These are phyloP conservation scores for Seiridium unicorne DNA, from an alignment of 2,329 filamentous ascomycete genomes.

Conservation along the genomic window DNA sequence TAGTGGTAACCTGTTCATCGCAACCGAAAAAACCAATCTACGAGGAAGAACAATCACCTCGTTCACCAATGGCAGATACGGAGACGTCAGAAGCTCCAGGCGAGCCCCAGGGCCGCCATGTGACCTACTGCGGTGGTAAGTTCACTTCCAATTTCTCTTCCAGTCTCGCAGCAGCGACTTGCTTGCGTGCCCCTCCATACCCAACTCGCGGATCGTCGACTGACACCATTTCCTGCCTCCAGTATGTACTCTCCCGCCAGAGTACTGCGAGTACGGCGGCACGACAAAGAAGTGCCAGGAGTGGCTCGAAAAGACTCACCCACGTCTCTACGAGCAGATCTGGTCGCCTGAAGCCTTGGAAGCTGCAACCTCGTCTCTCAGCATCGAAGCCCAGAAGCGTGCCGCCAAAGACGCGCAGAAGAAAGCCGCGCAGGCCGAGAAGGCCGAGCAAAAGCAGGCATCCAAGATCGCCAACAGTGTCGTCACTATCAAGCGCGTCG, in stretches of 20 bases:
- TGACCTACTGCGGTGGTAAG: conserved; percentile 60
- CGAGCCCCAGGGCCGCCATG: conserved; percentile 50
- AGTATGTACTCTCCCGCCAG: conserved; percentile 62
- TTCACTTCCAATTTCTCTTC: conserved; percentile 11
- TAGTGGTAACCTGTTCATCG: neutral
- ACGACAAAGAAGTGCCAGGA: conserved; percentile 96
- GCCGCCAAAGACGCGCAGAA: conserved; percentile 95
- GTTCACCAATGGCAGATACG: conserved; percentile 50
- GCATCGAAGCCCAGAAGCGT: conserved; percentile 87
- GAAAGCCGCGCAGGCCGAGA: conserved; percentile 92
- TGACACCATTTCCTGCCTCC: neutral
- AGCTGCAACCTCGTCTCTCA: conserved; percentile 81
- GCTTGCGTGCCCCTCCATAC: neutral
- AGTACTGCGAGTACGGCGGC: conserved; percentile 99
- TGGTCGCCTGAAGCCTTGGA: conserved; percentile 89
- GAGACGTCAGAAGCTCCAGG: conserved; percentile 42
- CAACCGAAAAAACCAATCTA: neutral
- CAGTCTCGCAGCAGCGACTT: neutral
- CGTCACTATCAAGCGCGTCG: conserved; percentile 91
- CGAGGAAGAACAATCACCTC: neutral
- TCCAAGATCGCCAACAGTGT: conserved; percentile 81
- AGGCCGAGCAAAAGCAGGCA: conserved; percentile 78
- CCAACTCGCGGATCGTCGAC: neutral
- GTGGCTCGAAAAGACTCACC: conserved; percentile 79
- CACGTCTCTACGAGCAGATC: conserved; percentile 71